These are phyloP conservation scores for Paramecium sexaurelia DNA, from an alignment of 73 alveolate genomes.

Conservation along the genomic window DNA sequence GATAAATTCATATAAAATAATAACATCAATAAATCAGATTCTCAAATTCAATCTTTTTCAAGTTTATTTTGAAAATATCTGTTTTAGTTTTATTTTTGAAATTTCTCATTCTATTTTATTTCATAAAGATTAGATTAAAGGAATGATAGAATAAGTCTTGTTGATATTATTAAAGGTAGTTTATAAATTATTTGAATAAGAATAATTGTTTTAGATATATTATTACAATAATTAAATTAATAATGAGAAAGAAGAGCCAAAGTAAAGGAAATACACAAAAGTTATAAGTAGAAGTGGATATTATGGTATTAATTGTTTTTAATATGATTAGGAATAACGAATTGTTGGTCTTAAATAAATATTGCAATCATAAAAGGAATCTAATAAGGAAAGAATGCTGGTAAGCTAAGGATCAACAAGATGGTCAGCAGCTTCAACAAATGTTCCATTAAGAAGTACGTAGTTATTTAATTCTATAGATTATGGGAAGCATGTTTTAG, in stretches of 20 bases:
- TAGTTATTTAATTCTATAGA: background rate
- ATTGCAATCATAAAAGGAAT: background rate
- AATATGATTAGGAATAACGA: background rate
- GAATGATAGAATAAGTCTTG: too few species aligned
- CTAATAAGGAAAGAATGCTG: background rate
- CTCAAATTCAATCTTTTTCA: too few species aligned
- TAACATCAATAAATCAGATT: too few species aligned
- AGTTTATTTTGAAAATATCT: too few species aligned
- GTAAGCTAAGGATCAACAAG: constrained; percentile 7
- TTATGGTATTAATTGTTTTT: constrained; percentile 6
- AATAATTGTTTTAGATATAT: background rate
- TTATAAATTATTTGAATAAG: background rate
- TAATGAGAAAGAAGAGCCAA: background rate
- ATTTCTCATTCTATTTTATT: too few species aligned
- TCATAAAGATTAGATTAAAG: too few species aligned
- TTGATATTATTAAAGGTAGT: too few species aligned
- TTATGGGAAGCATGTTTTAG: background rate
- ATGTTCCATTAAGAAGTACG: background rate
- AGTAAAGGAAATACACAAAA: background rate
- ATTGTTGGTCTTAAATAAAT: background rate
- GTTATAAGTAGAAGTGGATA: constrained; percentile 44
- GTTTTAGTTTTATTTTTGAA: too few species aligned
- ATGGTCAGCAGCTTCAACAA: constrained; percentile 49
- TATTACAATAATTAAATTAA: background rate
- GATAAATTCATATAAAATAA: too few species aligned